phyloP scores from a whole-genome alignment of 768 basidiomycete species.

The Tulasnella calospora region DNA sequence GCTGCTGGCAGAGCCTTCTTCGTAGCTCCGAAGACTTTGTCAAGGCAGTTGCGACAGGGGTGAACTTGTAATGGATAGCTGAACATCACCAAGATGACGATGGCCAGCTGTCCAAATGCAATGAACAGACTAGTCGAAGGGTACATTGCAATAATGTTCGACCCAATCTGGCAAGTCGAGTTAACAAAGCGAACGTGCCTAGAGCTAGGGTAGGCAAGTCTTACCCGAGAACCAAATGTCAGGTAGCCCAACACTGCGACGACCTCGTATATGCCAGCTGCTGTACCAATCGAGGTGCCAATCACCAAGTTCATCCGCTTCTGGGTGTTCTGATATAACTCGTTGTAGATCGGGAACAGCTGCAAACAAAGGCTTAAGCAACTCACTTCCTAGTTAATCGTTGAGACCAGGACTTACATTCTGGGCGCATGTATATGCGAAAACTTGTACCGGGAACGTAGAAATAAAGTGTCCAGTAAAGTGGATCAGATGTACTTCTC shows the following conservation, averaged over 20 bases:
- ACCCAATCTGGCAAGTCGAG: slow-evolving; percentile 57
- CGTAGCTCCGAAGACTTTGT: slow-evolving; percentile 65
- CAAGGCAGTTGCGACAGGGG: slow-evolving; percentile 85
- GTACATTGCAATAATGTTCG: slow-evolving; percentile 94
- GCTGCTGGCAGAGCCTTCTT: slow-evolving; percentile 34
- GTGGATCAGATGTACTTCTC: slow-evolving; percentile 65
- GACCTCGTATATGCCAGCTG: slow-evolving; percentile 78
- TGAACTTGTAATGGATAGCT: slow-evolving; percentile 94
- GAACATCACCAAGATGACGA: slow-evolving; percentile 83
- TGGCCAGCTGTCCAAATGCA: slow-evolving; percentile 87
- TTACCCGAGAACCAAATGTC: slow-evolving; percentile 82
- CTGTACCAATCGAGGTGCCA: slow-evolving; percentile 77
- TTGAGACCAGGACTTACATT: slow-evolving; percentile 53
- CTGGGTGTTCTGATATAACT: slow-evolving; percentile 76
- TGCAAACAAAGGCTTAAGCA: slow-evolving; percentile 36
- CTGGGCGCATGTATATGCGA: slow-evolving; percentile 88
- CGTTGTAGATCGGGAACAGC: slow-evolving; percentile 93
- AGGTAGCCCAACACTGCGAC: slow-evolving; percentile 87
- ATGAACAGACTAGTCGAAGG: slow-evolving; percentile 86
- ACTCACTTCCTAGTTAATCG: slow-evolving; percentile 16
- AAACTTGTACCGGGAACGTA: slow-evolving; percentile 90
- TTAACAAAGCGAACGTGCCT: not conserved
- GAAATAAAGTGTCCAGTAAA: slow-evolving; percentile 74
- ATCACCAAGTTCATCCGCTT: slow-evolving; percentile 82
- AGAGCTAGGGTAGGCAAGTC: slow-evolving; percentile 29